Percentiles rank a stretch among this genome's conserved stretches.
phyloP scores from a whole-genome alignment of 2,329 filamentous ascomycete genomes.

The Penicillium sp. region DNA sequence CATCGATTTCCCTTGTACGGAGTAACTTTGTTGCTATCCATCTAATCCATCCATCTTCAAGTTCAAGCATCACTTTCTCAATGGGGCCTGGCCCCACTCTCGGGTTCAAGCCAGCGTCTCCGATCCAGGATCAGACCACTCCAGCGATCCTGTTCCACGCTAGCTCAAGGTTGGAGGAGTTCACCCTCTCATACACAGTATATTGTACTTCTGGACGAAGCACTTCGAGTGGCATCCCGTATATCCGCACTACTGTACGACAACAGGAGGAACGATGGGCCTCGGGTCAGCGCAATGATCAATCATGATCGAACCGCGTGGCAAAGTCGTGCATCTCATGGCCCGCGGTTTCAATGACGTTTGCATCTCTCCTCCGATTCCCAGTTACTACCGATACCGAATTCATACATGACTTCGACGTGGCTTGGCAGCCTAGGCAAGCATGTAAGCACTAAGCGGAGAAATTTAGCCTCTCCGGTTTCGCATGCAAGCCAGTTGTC shows the following conservation, averaged over 20 bases:
- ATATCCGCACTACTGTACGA: not conserved
- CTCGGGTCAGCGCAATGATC: not conserved
- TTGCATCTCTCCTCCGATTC: not conserved
- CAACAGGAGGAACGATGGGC: too few species aligned
- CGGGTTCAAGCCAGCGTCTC: not conserved
- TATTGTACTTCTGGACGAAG: not conserved
- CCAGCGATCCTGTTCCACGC: not conserved
- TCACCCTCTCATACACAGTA: not conserved
- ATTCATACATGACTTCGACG: not conserved
- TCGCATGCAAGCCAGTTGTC: not conserved
- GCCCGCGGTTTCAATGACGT: conserved; percentile 1
- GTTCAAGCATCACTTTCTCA: too few species aligned
- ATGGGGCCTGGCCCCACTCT: not conserved
- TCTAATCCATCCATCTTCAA: not conserved
- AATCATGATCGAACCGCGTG: not conserved
- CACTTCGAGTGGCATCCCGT: not conserved
- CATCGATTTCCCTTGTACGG: too few species aligned
- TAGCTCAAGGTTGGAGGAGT: not conserved
- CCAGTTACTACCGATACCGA: not conserved
- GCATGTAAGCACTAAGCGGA: not conserved
- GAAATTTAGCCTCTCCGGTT: not conserved
- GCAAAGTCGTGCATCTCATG: not conserved
- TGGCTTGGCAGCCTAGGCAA: not conserved
- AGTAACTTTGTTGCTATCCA: not conserved
- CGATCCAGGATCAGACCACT: conserved; percentile 1